These are phyloP conservation scores for Phytopythium chamaehyphon DNA, from an alignment of 352 stramenopile species.

Conservation along the genomic window DNA sequence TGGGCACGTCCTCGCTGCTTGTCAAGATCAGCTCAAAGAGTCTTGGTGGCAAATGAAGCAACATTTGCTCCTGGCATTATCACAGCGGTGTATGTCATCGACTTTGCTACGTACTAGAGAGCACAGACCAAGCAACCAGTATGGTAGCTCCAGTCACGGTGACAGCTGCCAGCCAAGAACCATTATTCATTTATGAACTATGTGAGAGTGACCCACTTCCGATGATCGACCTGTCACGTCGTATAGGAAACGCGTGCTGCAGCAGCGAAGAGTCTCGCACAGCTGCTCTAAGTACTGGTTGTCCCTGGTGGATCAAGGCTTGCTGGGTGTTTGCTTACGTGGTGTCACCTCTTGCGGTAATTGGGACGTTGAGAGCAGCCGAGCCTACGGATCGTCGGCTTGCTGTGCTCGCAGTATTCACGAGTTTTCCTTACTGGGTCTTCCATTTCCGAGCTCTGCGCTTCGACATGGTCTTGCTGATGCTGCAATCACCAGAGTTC, in stretches of 20 bases:
- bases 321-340: not conserved
- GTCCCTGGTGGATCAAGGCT: not conserved
- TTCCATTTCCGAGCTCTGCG: constrained; percentile 5
- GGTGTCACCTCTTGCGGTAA: not conserved
- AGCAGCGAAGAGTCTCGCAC: not conserved
- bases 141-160: too few relatives aligned
- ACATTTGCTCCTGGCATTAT: too few relatives aligned
- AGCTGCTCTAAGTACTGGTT: too few relatives aligned
- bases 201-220: constrained; percentile 8
- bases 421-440: constrained; percentile 1
- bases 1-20: too few relatives aligned
- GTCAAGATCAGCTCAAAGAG: too few relatives aligned
- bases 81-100: too few relatives aligned
- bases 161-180: too few relatives aligned
- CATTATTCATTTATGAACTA: constrained; percentile 11
- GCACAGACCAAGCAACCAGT: too few relatives aligned
- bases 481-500: constrained; percentile 16
- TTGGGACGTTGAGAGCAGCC: not conserved
- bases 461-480: constrained; percentile 13
- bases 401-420: not conserved
- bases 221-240: constrained; percentile 5
- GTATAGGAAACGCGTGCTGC: constrained; percentile 6
- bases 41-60: too few relatives aligned
- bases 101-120: too few relatives aligned
- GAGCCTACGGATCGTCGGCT: not conserved